Evolutionary conservation across 306 rosid species (phyloP).

Genomic region (Acacia confusa): DNA sequence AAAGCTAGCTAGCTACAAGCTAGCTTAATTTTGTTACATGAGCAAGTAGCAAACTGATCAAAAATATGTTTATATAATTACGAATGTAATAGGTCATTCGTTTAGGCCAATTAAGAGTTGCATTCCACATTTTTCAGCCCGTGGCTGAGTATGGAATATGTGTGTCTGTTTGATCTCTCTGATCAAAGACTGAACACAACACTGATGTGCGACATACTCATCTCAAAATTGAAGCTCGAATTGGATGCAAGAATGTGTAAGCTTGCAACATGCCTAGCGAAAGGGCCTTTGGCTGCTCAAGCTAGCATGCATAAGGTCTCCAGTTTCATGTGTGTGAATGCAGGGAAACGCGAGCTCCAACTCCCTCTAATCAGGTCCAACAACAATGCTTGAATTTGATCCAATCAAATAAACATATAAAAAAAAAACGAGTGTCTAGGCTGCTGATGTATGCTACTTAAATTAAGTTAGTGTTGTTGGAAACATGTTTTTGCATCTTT

Average conservation of each 20-base stretch:
- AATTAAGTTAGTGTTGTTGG: neutral
- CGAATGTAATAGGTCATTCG: neutral
- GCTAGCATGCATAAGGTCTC: no score
- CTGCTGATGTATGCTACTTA: neutral
- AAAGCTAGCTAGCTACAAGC: neutral
- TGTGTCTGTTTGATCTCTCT: neutral
- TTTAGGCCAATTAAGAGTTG: neutral
- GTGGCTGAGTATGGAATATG: neutral
- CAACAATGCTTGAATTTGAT: no score
- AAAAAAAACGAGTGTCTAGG: no score
- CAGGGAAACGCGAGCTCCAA: no score
- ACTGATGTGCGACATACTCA: neutral
- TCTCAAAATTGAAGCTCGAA: neutral
- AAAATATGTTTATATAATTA: neutral
- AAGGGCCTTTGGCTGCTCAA: no score
- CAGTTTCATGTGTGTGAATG: no score
- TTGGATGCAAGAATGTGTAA: neutral
- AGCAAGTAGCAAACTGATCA: neutral
- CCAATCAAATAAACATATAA: no score
- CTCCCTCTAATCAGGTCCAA: no score
- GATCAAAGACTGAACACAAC: neutral
- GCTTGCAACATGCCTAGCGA: no score
- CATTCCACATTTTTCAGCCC: neutral
- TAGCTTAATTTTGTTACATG: neutral
- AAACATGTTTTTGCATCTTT: neutral